These are phyloP conservation scores for Incumbomyces delicatus DNA, from an alignment of 2,329 filamentous ascomycete species.

Conservation along the genomic window DNA sequence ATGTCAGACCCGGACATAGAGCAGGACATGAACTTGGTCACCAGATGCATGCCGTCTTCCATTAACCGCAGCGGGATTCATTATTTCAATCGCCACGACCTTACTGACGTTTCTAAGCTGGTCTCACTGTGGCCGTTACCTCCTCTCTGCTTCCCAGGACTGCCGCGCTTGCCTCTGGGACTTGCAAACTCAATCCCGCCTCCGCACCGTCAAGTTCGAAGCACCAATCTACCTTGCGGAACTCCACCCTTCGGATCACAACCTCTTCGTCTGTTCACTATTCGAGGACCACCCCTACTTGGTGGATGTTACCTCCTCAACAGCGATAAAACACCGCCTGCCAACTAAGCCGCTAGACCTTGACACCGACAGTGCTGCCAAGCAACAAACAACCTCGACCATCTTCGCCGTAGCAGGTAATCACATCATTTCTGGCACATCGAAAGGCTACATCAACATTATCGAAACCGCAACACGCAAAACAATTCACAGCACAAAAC, in stretches of 20 bases:
- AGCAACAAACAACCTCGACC: constrained; percentile 87
- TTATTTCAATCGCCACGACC: too few species aligned
- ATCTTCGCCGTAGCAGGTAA: constrained; percentile 78
- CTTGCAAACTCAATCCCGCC: constrained; percentile 58
- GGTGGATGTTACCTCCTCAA: constrained; percentile 64
- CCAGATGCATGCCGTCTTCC: too few species aligned
- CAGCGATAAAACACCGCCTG: constrained; percentile 65
- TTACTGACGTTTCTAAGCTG: constrained; percentile 45
- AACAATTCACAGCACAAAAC: constrained; percentile 80
- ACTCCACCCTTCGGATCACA: constrained; percentile 78
- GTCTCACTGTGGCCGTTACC: constrained; percentile 82
- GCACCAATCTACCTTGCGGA: constrained; percentile 94
- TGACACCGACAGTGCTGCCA: constrained; percentile 65
- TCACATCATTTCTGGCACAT: constrained; percentile 86
- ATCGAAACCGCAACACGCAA: constrained; percentile 72
- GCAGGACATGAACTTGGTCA: too few species aligned
- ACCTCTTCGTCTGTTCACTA: constrained; percentile 79
- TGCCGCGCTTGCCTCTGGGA: constrained; percentile 98
- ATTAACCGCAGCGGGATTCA: too few species aligned
- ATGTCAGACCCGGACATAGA: too few species aligned
- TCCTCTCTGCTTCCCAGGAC: constrained; percentile 86
- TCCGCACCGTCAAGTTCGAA: constrained; percentile 81
- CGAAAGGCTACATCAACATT: constrained; percentile 92
- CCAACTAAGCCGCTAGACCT: constrained; percentile 73
- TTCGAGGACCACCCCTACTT: constrained; percentile 89